phyloP scores from a whole-genome alignment of 2,329 filamentous ascomycete species.

The Leptodontidium sp. region DNA sequence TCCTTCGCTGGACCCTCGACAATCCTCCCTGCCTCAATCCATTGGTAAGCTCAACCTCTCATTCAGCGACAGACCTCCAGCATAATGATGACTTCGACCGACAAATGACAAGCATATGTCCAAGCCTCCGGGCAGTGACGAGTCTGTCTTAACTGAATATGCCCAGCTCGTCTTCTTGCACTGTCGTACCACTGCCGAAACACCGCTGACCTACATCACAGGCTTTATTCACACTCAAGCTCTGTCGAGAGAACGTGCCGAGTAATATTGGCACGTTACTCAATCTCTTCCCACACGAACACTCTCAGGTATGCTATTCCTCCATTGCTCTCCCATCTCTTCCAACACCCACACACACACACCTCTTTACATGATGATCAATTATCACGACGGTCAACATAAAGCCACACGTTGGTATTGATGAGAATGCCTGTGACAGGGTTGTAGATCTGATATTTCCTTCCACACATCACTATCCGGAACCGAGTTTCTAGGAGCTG shows the following conservation, averaged over 20 bases:
- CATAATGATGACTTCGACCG: slow-evolving; percentile 83
- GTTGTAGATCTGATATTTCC: slow-evolving; percentile 54
- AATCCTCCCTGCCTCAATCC: not conserved
- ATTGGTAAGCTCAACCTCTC: slow-evolving; percentile 36
- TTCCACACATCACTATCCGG: not conserved
- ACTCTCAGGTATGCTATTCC: slow-evolving; percentile 33
- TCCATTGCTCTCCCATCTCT: slow-evolving; percentile 6
- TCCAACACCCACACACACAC: not conserved
- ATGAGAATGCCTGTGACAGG: slow-evolving; percentile 84
- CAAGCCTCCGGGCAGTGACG: slow-evolving; percentile 71
- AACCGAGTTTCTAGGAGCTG: not conserved
- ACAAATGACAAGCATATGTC: slow-evolving; percentile 98
- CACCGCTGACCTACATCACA: slow-evolving; percentile 32
- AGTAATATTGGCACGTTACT: not conserved
- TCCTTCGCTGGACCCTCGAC: slow-evolving; percentile 14
- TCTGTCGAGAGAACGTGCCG: not conserved
- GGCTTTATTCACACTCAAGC: not conserved
- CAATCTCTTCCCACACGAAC: not conserved
- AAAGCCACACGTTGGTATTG: slow-evolving; percentile 78
- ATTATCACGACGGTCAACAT: slow-evolving; percentile 50
- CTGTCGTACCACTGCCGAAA: slow-evolving; percentile 14
- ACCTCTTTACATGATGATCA: slow-evolving; percentile 70
- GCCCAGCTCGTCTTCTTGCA: slow-evolving; percentile 35
- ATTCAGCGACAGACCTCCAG: slow-evolving; percentile 41
- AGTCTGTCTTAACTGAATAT: slow-evolving; percentile 59